A percentile compares a stretch with the other conserved stretches of the same genome.
Conservation (phyloP, 495 filamentous ascomycete species). For the Staphylotrichum longicolle region DNA sequence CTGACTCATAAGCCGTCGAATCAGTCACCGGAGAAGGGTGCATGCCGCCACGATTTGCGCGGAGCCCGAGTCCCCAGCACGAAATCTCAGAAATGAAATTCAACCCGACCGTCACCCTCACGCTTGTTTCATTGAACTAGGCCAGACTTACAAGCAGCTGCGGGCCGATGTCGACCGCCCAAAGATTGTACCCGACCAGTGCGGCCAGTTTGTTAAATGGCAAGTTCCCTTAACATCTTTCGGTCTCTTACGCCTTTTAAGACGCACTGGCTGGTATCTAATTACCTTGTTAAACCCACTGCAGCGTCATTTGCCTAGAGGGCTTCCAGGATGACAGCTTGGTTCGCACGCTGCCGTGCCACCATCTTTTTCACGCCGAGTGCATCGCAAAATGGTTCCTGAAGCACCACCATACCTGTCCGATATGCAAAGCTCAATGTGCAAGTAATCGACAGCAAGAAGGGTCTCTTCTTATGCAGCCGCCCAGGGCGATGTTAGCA, state of each 20-base stretch:
- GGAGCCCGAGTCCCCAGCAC: background rate
- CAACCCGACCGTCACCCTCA: background rate
- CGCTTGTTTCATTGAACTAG: background rate
- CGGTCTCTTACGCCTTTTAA: background rate
- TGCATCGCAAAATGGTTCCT: slow-evolving; percentile 19
- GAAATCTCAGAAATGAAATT: background rate
- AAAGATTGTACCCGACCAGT: background rate
- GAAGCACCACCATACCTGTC: slow-evolving; percentile 17
- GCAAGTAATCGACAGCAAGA: background rate
- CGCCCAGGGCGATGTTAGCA: background rate
- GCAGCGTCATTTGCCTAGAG: slow-evolving; percentile 21
- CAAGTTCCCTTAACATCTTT: background rate
- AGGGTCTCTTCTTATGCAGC: background rate
- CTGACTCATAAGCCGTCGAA: background rate
- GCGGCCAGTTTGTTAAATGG: slow-evolving; percentile 3
- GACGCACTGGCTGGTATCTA: background rate
- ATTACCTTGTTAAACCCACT: background rate
- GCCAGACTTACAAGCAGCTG: background rate
- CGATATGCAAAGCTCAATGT: slow-evolving; percentile 12
- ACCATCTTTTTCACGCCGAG: slow-evolving; percentile 21
- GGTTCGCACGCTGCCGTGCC: slow-evolving; percentile 15
- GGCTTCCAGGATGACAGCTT: slow-evolving; percentile 6
- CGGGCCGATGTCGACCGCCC: background rate
- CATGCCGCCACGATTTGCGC: background rate
- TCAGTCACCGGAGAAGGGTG: background rate